phyloP scores from a whole-genome alignment of 2,329 filamentous ascomycete genomes.

The Cordyceps pruinosa region DNA sequence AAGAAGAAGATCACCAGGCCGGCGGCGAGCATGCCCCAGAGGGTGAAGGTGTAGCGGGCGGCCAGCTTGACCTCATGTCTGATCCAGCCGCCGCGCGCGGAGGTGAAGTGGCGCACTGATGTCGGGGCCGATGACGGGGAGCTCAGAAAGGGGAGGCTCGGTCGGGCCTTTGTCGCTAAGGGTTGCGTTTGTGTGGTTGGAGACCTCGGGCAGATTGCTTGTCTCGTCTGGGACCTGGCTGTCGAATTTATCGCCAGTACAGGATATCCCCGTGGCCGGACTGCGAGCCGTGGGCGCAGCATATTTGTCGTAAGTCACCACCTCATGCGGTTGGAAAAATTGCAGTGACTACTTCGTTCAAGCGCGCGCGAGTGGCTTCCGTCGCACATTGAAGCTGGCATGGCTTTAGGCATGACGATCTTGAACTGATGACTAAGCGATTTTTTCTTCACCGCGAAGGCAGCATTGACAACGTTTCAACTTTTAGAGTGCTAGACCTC shows the following conservation, averaged over 20 bases:
- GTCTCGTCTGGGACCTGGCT: neutral
- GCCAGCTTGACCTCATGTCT: slow-evolving; percentile 64
- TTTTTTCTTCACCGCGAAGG: neutral
- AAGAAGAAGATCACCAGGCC: slow-evolving; percentile 56
- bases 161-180: slow-evolving; percentile 25
- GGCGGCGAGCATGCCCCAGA: slow-evolving; percentile 58
- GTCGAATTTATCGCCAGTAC: slow-evolving; percentile 15
- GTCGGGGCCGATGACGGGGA: slow-evolving; percentile 43
- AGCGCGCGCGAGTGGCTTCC: neutral
- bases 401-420: neutral
- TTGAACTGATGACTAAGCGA: slow-evolving; percentile 14
- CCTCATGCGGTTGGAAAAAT: neutral
- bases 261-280: slow-evolving; percentile 25
- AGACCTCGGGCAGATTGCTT: slow-evolving; percentile 18
- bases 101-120: slow-evolving; percentile 68
- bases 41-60: slow-evolving; percentile 57
- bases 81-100: slow-evolving; percentile 64
- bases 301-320: neutral
- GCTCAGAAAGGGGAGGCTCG: slow-evolving; percentile 42
- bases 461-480: neutral
- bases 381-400: neutral
- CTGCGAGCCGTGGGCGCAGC: slow-evolving; percentile 34
- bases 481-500: too few relatives aligned
- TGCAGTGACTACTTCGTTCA: neutral
- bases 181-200: slow-evolving; percentile 24